Percentiles rank a stretch among this genome's conserved stretches.
Evolutionary conservation across 305 asterid genomes (phyloP).

Genomic region (Plantago lanceolata): DNA sequence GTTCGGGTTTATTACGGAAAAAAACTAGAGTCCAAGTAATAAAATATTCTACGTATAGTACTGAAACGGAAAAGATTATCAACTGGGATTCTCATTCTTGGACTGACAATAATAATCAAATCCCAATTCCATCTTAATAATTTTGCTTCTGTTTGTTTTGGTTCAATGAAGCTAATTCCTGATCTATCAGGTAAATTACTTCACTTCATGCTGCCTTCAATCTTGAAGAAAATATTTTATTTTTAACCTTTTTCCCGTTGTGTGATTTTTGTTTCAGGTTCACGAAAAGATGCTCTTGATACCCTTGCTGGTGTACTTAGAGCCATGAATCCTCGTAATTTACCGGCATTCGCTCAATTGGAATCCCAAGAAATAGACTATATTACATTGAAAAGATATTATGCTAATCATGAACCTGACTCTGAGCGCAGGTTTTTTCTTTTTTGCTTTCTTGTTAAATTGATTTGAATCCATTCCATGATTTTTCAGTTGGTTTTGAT

Average conservation of each 20-base stretch:
- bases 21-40: too few relatives aligned
- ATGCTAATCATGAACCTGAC: conserved; percentile 71
- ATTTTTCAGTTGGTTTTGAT: not conserved
- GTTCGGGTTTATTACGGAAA: too few relatives aligned
- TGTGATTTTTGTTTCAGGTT: conserved; percentile 32
- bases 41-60: too few relatives aligned
- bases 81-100: too few relatives aligned
- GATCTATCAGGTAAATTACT: not conserved
- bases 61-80: too few relatives aligned
- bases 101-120: too few relatives aligned
- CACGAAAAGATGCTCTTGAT: too few relatives aligned
- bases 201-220: not conserved
- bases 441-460: not conserved
- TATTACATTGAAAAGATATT: conserved; percentile 62
- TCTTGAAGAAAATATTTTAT: not conserved
- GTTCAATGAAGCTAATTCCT: not conserved
- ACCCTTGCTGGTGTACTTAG: conserved; percentile 40
- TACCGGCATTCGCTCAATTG: conserved; percentile 43
- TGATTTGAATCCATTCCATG: not conserved
- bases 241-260: not conserved
- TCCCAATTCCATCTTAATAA: too few relatives aligned
- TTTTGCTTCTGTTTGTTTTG: too few relatives aligned
- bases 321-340: conserved; percentile 57
- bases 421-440: conserved; percentile 58
- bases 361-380: too few relatives aligned